Base-by-base conservation (phyloP, 1,284 basidiomycete genomes). In the Ustilago bromivora region DNA sequence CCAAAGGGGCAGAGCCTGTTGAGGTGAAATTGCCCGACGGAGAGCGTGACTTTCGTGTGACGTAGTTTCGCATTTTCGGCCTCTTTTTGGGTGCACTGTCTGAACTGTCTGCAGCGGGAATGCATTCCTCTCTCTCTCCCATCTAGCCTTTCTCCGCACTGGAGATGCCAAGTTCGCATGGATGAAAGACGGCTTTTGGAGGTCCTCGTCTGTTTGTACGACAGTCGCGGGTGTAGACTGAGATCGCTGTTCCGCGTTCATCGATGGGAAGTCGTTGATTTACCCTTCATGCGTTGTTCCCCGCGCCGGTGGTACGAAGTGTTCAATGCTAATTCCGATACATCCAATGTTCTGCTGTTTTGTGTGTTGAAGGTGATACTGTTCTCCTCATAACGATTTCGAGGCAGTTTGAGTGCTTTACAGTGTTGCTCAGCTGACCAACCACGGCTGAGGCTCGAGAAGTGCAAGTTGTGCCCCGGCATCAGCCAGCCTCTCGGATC, bases 41-140 rank as follows among this genome's bases (percentile, higher is more conserved):
- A 17, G 15, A 38, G 36, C 10, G 0, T 4, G 13, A 7, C 41
- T 46, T 43, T 43, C 11, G 31, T 11, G 47, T 51, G 47, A 51
- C 47, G 47, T 51, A 31, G 49, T 32, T 51, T 32, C 31, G 49
- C 49, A 34, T 51, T 31, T 46, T 51, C n/a, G 28, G 28, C 6
- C 11, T 36, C 13, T 52, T 52, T 52, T 3, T 32, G 19, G 3
- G 4, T 52, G 12, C 17, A 13, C 41, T 46, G 10, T 19, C 8
- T 36, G 52, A 10, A 34, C 34, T 36, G 35, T 17, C 7, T 15
- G 34, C 31, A 57, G 40, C 55, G 55, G 55, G 53, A 55, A 36
- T 13, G 34, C 53, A 46, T 46, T 23, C 10, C 35, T 38, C n/a
- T 23, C 35, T 35, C 31, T 35, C 31, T 52, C 23, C 4, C 17